Base-by-base conservation (phyloP, 2,329 filamentous ascomycete genomes). In the Stachybotrys echinatus region DNA sequence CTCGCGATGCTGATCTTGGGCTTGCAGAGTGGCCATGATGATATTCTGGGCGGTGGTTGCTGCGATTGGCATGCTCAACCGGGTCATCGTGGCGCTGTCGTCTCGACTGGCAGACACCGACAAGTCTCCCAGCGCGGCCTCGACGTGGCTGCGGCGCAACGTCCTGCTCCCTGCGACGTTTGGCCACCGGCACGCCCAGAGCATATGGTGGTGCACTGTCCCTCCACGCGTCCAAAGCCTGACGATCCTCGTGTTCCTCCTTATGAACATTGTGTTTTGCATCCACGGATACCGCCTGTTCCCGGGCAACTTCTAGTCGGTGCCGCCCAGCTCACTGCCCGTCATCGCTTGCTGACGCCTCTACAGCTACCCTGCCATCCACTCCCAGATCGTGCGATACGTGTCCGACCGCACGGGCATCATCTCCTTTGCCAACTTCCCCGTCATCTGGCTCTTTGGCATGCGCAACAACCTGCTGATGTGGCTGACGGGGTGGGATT, bases 401-500 rank as follows among this genome's bases (percentile, higher is more conserved):
- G 70, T 82, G 0, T 79, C 81, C 0, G 83, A 87, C 52, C 75
- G 85, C 10, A 84, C 83, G 0, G 84, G 84, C 0, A 77, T 84
- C 27, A 73, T 88, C 21, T 79, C 81, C 0, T 80, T 84, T 55
- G 80, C 79, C 4, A 85, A 85, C 54, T 74, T 88, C 6, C 81
- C 83, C 0, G 58, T 85, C 3, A 67, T 87, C 0, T 87, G 83
- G 83, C 63, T 88, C 0, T 88, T 88, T 55, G 80, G 79, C 1
- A 80, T 81, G 60, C 73, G 85, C 10, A 89, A 88, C 53, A 87
- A 88, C 47, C 58, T 83, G 0, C 72, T 87, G 17, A 69, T 87
- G 49, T 85, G 81, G 81, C 61, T 83, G 1, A 88, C 85, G 0
- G 84, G 84, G 0, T 88, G 85, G 84, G 81, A 80, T 12, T 87